A percentile compares a stretch with the other conserved stretches of the same genome.
These are phyloP conservation scores for Gremmenia infestans DNA, from an alignment of 2,329 filamentous ascomycete species.

Conservation along the genomic window DNA sequence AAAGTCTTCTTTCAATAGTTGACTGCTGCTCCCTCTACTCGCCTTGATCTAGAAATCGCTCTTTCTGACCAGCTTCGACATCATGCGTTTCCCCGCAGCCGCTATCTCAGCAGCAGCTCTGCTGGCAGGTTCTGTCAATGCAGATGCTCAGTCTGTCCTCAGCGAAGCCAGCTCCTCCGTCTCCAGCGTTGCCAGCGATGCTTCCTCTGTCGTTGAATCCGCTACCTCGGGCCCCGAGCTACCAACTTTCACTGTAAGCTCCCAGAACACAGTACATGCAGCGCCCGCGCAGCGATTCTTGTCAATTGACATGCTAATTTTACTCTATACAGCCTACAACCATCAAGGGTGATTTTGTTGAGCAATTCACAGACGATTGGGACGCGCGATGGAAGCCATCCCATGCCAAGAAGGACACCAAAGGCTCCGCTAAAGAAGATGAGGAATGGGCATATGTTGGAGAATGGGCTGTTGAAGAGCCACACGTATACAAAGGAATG, in stretches of 20 bases:
- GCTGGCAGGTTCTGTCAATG: slow-evolving; percentile 63
- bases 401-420: slow-evolving; percentile 87
- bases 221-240: slow-evolving; percentile 58
- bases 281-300: neutral
- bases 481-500: slow-evolving; percentile 82
- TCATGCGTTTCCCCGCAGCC: slow-evolving; percentile 80
- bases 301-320: slow-evolving; percentile 26
- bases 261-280: slow-evolving; percentile 1
- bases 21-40: slow-evolving; percentile 17
- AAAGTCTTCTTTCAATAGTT: slow-evolving; percentile 18
- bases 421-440: slow-evolving; percentile 61
- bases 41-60: slow-evolving; percentile 20
- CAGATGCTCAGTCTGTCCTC: slow-evolving; percentile 55
- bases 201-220: slow-evolving; percentile 41
- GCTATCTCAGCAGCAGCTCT: slow-evolving; percentile 71
- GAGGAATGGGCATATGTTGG: slow-evolving; percentile 98
- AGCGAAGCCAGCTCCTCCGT: slow-evolving; percentile 41
- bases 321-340: slow-evolving; percentile 62
- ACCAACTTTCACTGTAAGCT: slow-evolving; percentile 82
- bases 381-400: slow-evolving; percentile 89
- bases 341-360: slow-evolving; percentile 89
- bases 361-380: slow-evolving; percentile 98
- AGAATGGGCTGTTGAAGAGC: slow-evolving; percentile 96
- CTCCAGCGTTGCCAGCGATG: slow-evolving; percentile 32
- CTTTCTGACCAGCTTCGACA: slow-evolving; percentile 34